phyloP scores from a whole-genome alignment of 208 protist species.

The Crithidia acanthocephali region DNA sequence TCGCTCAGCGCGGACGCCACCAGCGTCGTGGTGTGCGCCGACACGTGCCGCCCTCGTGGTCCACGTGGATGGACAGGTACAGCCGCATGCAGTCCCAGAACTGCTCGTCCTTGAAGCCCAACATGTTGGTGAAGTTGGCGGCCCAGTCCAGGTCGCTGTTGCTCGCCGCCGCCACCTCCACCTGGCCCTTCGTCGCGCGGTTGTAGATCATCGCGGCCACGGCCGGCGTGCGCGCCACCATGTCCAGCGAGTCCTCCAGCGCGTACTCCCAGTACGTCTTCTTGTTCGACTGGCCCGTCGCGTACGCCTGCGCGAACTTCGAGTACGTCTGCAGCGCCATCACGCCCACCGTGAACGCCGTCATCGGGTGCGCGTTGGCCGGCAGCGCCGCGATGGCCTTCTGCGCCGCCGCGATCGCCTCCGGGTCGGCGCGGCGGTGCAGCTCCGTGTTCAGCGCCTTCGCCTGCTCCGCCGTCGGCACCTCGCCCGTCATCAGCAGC shows the following conservation, averaged over 20 bases:
- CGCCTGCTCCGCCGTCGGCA: conserved; percentile 87
- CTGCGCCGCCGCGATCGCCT: conserved; percentile 68
- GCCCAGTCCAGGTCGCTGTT: conserved; percentile 92
- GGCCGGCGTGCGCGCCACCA: conserved; percentile 90
- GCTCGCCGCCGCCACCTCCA: conserved; percentile 45
- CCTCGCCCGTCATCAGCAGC: conserved; percentile 97
- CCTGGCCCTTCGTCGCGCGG: conserved; percentile 59
- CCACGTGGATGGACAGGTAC: conserved; percentile 97
- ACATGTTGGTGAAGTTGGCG: conserved; percentile 95
- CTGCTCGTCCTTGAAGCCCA: conserved; percentile 91
- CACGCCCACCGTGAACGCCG: conserved; percentile 84
- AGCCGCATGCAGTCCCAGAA: conserved; percentile 98
- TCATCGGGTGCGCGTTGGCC: conserved; percentile 97
- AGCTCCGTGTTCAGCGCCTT: conserved; percentile 85
- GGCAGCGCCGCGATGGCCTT: conserved; percentile 91
- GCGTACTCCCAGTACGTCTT: conserved; percentile 96
- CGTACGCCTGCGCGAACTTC: conserved; percentile 95
- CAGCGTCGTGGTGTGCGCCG: conserved; percentile 96
- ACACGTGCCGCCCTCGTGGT: conserved; percentile 97
- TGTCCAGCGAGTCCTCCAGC: conserved; percentile 95
- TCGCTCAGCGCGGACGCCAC: conserved; percentile 98
- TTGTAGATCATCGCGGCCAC: conserved; percentile 95
- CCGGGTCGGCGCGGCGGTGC: conserved; percentile 68
- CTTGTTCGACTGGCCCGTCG: conserved; percentile 90
- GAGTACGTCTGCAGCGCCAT: conserved; percentile 93